Evolutionary conservation across 148 eudicot genomes (phyloP).

Genomic region (Cornus suecica): DNA sequence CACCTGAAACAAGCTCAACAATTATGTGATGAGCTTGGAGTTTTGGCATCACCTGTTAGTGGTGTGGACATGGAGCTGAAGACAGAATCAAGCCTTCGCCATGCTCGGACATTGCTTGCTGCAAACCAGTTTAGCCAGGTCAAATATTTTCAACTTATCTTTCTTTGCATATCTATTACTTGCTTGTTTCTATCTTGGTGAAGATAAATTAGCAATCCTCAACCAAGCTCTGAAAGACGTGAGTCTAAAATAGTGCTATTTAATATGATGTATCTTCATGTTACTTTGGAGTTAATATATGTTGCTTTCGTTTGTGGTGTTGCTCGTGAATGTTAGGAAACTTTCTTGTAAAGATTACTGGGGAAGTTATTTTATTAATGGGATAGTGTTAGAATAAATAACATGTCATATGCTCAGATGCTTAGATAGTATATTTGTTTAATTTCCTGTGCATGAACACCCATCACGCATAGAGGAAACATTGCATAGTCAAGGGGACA

Average conservation of each 20-base stretch:
- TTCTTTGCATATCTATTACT: background rate
- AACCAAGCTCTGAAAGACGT: background rate
- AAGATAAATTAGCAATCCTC: background rate
- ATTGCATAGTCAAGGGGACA: too few relatives aligned
- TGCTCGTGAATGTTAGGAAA: background rate
- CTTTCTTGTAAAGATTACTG: background rate
- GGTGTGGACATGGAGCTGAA: conserved; percentile 91
- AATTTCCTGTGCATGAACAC: too few relatives aligned
- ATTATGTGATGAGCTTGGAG: conserved; percentile 86
- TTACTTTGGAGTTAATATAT: background rate
- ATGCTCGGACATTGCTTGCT: conserved; percentile 90
- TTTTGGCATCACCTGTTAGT: conserved; percentile 79
- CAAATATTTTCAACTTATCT: background rate
- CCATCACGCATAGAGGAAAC: too few relatives aligned
- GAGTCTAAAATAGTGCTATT: background rate
- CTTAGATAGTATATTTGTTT: too few relatives aligned
- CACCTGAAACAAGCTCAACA: conserved; percentile 80
- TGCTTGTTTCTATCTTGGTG: background rate
- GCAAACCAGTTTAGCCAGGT: conserved; percentile 95
- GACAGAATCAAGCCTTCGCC: conserved; percentile 86
- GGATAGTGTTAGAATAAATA: background rate
- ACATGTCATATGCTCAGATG: background rate
- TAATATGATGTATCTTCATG: conserved; percentile 3
- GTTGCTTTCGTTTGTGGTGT: conserved; percentile 11
- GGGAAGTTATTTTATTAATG: too few relatives aligned